phyloP scores from a whole-genome alignment of 2,329 filamentous ascomycete genomes.

The Cladosporium sp. region DNA sequence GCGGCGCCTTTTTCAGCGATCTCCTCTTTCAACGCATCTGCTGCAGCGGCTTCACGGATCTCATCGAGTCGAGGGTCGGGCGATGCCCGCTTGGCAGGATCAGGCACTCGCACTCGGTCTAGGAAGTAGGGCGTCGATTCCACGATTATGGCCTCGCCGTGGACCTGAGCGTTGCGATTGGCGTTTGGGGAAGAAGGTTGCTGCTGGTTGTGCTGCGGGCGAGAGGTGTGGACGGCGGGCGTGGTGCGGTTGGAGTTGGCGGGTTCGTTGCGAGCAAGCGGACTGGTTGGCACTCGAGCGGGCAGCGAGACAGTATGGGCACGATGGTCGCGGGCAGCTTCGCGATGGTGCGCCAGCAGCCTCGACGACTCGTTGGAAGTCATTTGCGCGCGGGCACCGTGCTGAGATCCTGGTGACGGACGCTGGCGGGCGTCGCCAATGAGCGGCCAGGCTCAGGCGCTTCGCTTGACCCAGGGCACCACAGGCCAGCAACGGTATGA shows the following conservation, averaged over 20 bases:
- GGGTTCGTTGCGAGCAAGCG: slow-evolving; percentile 16
- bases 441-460: slow-evolving; percentile 18
- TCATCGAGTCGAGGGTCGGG: slow-evolving; percentile 30
- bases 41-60: slow-evolving; percentile 29
- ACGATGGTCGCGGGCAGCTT: slow-evolving; percentile 12
- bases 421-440: slow-evolving; percentile 13
- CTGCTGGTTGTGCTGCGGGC: slow-evolving; percentile 5
- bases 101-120: slow-evolving; percentile 25
- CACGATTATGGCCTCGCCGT: slow-evolving; percentile 6
- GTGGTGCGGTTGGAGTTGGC: neutral
- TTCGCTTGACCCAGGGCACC: slow-evolving; percentile 6
- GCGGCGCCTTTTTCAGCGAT: slow-evolving; percentile 24
- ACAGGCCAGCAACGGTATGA: slow-evolving; percentile 11
- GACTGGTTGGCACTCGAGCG: slow-evolving; percentile 11
- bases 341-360: slow-evolving; percentile 15
- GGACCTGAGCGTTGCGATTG: slow-evolving; percentile 20
- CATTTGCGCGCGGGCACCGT: slow-evolving; percentile 18
- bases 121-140: slow-evolving; percentile 9
- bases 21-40: slow-evolving; percentile 33
- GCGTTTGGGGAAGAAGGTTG: slow-evolving; percentile 7
- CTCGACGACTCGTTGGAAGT: slow-evolving; percentile 18
- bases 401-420: slow-evolving; percentile 14
- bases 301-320: slow-evolving; percentile 15
- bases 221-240: slow-evolving; percentile 4
- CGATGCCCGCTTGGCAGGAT: slow-evolving; percentile 27